Conservation (phyloP, 1,284 basidiomycete genomes). For the Serendipita sp. region DNA sequence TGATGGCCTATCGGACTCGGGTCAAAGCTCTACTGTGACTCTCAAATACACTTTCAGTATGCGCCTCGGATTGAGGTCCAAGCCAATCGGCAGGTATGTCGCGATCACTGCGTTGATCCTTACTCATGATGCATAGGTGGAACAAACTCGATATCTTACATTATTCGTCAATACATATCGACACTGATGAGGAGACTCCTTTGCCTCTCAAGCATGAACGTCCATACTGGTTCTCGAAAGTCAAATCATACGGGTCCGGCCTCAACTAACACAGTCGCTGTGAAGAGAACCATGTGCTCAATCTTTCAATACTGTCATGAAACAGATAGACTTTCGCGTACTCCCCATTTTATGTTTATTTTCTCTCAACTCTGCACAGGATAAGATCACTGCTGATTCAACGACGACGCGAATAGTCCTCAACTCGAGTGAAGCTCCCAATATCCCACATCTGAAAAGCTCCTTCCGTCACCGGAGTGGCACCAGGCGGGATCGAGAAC, state of each 20-base stretch:
- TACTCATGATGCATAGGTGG: conserved; percentile 35
- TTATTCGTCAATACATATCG: conserved; percentile 63
- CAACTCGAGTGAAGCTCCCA: not conserved
- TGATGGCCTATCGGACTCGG: conserved; percentile 14
- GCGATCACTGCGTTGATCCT: not conserved
- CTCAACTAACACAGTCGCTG: not conserved
- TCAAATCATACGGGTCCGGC: conserved; percentile 35
- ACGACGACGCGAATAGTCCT: not conserved
- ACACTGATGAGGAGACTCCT: conserved; percentile 58
- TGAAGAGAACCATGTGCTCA: too few relatives aligned
- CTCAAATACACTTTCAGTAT: conserved; percentile 74
- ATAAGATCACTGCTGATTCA: not conserved
- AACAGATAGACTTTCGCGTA: too few relatives aligned
- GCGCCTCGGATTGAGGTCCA: conserved; percentile 64
- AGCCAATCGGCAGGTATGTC: conserved; percentile 49
- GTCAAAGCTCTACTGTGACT: conserved; percentile 10
- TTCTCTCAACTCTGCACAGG: not conserved
- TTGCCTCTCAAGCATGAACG: conserved; percentile 71
- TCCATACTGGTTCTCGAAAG: conserved; percentile 87
- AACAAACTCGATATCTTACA: conserved; percentile 68
- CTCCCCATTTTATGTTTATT: too few relatives aligned
- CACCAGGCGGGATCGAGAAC: not conserved
- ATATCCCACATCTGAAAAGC: not conserved
- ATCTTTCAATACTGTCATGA: too few relatives aligned
- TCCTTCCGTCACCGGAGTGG: not conserved